phyloP scores from a whole-genome alignment of 1,284 basidiomycete genomes.

The Tranzscheliella williamsii region DNA sequence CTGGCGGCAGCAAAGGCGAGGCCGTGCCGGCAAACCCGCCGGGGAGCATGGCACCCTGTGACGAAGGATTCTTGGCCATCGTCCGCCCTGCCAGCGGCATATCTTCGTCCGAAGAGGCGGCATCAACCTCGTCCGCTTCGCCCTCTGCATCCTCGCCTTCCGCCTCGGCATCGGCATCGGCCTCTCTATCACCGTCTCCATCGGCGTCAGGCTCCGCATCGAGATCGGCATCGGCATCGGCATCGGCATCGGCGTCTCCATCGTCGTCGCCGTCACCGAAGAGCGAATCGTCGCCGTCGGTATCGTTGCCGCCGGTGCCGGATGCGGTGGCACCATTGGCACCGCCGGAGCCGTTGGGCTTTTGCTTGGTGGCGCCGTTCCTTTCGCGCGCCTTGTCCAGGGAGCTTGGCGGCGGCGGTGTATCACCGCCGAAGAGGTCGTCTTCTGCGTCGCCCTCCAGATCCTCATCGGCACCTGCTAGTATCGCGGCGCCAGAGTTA shows the following conservation, averaged over 20 bases:
- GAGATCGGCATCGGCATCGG: constrained; percentile 43
- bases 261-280: constrained; percentile 36
- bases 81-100: constrained; percentile 32
- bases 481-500: too few relatives aligned
- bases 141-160: constrained; percentile 19
- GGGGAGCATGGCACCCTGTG: neutral
- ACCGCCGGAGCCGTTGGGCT: neutral
- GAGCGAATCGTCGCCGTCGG: constrained; percentile 38
- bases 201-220: constrained; percentile 42
- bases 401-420: constrained; percentile 11
- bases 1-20: constrained; percentile 5
- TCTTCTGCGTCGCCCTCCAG: constrained; percentile 18
- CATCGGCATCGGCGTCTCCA: constrained; percentile 23
- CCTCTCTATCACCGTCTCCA: constrained; percentile 35
- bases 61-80: constrained; percentile 10
- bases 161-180: constrained; percentile 29
- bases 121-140: constrained; percentile 61
- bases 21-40: constrained; percentile 2
- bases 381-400: constrained; percentile 5
- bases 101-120: constrained; percentile 52
- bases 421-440: constrained; percentile 37
- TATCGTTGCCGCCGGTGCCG: constrained; percentile 1
- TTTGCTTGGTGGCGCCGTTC: neutral
- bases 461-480: constrained; percentile 27
- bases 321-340: constrained; percentile 1